Percentiles rank a stretch among this genome's conserved stretches.
Conservation (phyloP, 75 land plant genomes). For the Pinus taeda region DNA sequence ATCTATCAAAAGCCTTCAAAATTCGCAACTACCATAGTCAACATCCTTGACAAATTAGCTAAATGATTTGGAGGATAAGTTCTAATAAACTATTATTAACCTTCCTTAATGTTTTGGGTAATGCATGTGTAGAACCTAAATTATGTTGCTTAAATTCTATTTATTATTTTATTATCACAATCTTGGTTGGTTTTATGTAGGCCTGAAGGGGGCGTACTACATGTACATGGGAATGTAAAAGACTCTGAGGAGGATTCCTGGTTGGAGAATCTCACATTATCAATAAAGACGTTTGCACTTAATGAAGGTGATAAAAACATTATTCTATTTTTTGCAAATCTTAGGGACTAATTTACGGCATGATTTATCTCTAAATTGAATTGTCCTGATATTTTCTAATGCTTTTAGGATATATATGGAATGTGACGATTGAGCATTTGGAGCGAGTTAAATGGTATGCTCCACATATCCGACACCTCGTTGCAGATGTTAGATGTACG, state of each 20-base stretch:
- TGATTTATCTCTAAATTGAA: background rate
- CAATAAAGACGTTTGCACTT: slow-evolving; percentile 41
- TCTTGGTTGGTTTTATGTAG: slow-evolving; percentile 28
- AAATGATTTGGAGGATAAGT: background rate
- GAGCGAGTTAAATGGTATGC: slow-evolving; percentile 97
- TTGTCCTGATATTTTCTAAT: background rate
- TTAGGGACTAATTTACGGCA: background rate
- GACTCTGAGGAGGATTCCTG: slow-evolving; percentile 73
- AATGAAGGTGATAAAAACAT: slow-evolving; percentile 33
- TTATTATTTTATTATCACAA: background rate
- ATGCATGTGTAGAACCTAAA: no score
- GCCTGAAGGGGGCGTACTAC: slow-evolving; percentile 73
- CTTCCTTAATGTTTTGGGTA: no score
- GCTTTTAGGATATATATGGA: slow-evolving; percentile 69
- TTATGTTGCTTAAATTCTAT: no score
- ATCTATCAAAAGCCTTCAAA: no score
- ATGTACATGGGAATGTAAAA: slow-evolving; percentile 86
- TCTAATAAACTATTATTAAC: background rate
- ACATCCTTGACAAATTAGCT: background rate
- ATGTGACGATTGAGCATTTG: slow-evolving; percentile 57
- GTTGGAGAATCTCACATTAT: slow-evolving; percentile 45
- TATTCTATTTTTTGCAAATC: background rate
- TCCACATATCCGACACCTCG: slow-evolving; percentile 91
- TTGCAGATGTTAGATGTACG: slow-evolving; percentile 76
- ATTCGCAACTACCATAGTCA: no score